phyloP scores from a whole-genome alignment of 2,329 filamentous ascomycete species.

The Sordariomycetes sp. region DNA sequence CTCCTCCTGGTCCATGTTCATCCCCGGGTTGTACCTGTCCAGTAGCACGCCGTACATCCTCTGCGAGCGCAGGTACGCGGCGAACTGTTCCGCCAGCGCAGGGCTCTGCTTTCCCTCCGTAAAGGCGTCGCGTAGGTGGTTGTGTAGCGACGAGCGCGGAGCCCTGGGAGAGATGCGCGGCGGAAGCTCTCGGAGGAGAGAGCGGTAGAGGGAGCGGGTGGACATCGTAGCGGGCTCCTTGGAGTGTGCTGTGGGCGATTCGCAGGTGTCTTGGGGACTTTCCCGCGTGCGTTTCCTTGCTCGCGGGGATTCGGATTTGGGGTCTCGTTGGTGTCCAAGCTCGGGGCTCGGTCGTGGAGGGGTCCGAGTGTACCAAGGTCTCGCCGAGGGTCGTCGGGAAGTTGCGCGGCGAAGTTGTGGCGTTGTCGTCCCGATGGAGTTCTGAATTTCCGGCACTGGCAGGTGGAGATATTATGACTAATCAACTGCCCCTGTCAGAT shows the following conservation, averaged over 20 bases:
- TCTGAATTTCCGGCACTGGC: too few relatives aligned
- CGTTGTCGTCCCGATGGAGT: not conserved
- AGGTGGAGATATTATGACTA: too few relatives aligned
- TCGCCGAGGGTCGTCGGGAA: not conserved
- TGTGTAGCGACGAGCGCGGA: conserved; percentile 55
- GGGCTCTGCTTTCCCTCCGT: conserved; percentile 6
- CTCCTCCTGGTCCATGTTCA: conserved; percentile 78
- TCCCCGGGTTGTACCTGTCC: conserved; percentile 88
- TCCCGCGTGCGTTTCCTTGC: not conserved
- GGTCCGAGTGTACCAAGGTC: not conserved
- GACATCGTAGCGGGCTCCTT: not conserved
- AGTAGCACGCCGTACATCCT: conserved; percentile 67
- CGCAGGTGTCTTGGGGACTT: not conserved
- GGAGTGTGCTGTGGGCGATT: not conserved
- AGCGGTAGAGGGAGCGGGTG: conserved; percentile 72
- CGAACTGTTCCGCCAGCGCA: conserved; percentile 57
- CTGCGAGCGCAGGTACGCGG: conserved; percentile 76
- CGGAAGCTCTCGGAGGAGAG: conserved; percentile 79
- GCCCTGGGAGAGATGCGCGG: conserved; percentile 43
- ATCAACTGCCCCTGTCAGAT: too few relatives aligned
- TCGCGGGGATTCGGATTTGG: not conserved
- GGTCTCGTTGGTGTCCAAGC: not conserved
- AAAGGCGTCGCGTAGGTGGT: conserved; percentile 54
- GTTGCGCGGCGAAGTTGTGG: not conserved
- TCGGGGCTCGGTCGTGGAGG: not conserved